Base-by-base conservation (phyloP, 352 stramenopile genomes). In the Globisporangium apiculatum region DNA sequence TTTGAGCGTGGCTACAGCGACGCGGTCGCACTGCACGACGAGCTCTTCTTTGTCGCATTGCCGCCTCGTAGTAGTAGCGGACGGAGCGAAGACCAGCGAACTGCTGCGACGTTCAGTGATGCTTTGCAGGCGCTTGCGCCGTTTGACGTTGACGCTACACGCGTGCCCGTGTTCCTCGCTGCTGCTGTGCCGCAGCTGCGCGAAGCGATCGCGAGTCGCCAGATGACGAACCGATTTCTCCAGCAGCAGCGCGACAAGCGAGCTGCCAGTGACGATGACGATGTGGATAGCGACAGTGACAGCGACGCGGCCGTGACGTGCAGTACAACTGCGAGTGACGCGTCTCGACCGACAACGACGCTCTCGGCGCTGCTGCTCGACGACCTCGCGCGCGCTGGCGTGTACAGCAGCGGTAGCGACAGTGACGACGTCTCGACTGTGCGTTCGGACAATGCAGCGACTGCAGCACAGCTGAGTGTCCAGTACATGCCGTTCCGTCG, bases 151-250 rank as follows among this genome's bases (percentile, higher is more conserved):
- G 62, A 76, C 31, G 5, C 18, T 0, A 35, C 41, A 5, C 54
- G 78, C 2, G 69, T 88, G 15, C 80, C 80, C 3, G 46, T 43
- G 10, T 90, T 90, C 48, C 51, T 90, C 5, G 17, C 48, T n/a
- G 48, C 67, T 5, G 59, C 75, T 3, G 60, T 69, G 11, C 52
- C 67, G 5, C 41, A 69, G 12, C 65, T 90, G 59, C 75, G 67
- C 8, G 68, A 79, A 17, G 71, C 77, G 5, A 51, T 90, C n/a
- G 65, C 69, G 11, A 86, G 74, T 66, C 80, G 77, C 38, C 80
- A 90, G 55, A 71, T 88, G 56, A 79, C 73, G 55, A 87, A 87
- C 57, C 67, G 66, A 8, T 86, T 83, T 51, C 55, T 86, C 10
- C 75, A 74, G 50, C 65, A 79, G 1, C 62, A 76, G 9, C 61